Evolutionary conservation across 148 eudicot species (phyloP).

Genomic region (Rhododendron vialii): DNA sequence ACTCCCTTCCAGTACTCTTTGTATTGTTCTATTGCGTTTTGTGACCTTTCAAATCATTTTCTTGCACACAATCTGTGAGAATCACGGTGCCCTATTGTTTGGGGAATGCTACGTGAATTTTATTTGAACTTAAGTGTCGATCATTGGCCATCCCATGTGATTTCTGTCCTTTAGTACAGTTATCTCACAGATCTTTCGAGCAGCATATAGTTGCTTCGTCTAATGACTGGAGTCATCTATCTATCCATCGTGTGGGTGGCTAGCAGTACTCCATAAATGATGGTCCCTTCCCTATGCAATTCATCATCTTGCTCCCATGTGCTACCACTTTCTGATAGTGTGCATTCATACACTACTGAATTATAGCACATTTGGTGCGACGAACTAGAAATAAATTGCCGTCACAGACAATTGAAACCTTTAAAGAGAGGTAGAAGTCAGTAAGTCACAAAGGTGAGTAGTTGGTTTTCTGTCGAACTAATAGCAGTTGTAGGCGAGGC

Average conservation of each 20-base stretch:
- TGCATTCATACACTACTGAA: neutral
- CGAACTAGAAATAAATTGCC: neutral
- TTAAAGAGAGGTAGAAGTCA: neutral
- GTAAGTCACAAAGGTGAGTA: neutral
- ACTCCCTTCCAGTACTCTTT: neutral
- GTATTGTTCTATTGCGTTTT: neutral
- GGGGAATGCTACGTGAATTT: neutral
- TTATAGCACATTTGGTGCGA: neutral
- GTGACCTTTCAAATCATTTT: neutral
- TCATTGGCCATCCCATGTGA: constrained; percentile 13
- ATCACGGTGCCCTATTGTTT: neutral
- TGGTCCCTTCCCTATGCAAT: constrained; percentile 7
- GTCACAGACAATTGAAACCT: neutral
- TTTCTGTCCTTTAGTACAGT: constrained; percentile 6
- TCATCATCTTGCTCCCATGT: constrained; percentile 2
- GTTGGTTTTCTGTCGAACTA: neutral
- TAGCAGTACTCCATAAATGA: neutral
- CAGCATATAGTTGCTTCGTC: neutral
- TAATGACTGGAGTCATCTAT: neutral
- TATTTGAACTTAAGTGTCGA: neutral
- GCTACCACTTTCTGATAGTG: constrained; percentile 7
- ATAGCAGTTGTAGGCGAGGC: neutral
- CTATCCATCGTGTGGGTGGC: neutral
- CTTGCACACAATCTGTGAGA: neutral
- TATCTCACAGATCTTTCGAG: constrained; percentile 10